Conservation (phyloP, 176 grass and related monocot species). For the Bolboschoenus planiculmis region DNA sequence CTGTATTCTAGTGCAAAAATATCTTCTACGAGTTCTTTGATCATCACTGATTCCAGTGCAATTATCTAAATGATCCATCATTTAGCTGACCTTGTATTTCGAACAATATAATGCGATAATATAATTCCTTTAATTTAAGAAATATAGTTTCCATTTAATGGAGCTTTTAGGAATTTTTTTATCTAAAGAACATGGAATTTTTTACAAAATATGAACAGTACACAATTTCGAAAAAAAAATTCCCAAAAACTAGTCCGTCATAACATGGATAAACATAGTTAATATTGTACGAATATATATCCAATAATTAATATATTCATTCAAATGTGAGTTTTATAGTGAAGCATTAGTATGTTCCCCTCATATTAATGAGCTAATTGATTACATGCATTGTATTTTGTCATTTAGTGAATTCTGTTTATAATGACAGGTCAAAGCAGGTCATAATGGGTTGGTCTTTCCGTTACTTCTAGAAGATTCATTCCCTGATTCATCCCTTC, state of each 20-base stretch:
- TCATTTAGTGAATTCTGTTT: neutral
- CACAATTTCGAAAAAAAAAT: neutral
- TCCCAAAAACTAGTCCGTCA: neutral
- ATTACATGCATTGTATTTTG: neutral
- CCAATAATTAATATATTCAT: neutral
- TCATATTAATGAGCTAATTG: neutral
- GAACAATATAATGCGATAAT: neutral
- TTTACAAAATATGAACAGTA: neutral
- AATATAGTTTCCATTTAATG: neutral
- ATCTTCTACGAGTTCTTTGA: neutral
- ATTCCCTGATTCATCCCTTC: neutral
- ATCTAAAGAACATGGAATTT: neutral
- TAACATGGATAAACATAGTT: neutral
- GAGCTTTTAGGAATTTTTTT: neutral
- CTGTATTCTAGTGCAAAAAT: neutral
- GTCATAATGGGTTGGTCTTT: neutral
- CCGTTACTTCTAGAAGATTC: constrained; percentile 1
- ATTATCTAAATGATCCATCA: neutral
- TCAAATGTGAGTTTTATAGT: neutral
- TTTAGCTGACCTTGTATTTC: neutral
- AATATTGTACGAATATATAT: neutral
- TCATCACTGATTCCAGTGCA: neutral
- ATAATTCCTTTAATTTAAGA: neutral
- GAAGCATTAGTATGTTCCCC: neutral
- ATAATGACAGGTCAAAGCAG: neutral